Evolutionary conservation across 2,329 filamentous ascomycete genomes (phyloP).

Genomic region (Aphanocladium album): DNA sequence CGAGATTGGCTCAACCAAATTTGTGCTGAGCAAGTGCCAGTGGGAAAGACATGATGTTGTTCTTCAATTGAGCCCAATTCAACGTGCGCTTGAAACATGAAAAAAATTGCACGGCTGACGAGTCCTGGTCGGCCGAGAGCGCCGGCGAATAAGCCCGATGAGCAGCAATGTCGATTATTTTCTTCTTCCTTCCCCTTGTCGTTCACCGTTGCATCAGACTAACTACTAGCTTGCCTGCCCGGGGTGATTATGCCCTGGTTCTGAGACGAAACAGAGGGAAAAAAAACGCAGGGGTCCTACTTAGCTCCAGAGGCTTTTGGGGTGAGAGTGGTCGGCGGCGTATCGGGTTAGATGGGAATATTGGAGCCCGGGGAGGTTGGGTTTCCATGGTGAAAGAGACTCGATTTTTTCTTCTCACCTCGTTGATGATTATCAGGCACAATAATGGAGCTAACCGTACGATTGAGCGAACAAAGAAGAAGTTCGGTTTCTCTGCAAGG

Average conservation of each 20-base stretch:
- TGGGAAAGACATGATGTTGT: not conserved
- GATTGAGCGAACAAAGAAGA: not conserved
- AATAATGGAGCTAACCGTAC: not conserved
- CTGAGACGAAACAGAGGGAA: not conserved
- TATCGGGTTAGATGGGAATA: conserved; percentile 7
- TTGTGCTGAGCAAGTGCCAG: not conserved
- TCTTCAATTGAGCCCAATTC: not conserved
- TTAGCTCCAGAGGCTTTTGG: not conserved
- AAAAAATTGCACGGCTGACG: not conserved
- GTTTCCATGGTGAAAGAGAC: not conserved
- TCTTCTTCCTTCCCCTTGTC: not conserved
- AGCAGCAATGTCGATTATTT: not conserved
- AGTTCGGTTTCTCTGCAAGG: not conserved
- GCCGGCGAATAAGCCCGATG: not conserved
- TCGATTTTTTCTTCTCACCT: not conserved
- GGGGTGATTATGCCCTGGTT: not conserved
- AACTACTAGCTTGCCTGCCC: not conserved
- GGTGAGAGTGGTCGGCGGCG: not conserved
- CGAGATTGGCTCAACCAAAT: not conserved
- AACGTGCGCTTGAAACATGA: not conserved
- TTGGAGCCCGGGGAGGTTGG: conserved; percentile 3
- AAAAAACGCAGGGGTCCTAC: conserved; percentile 3
- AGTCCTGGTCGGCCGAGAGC: not conserved
- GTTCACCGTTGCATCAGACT: not conserved
- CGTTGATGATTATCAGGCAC: not conserved